Conservation (phyloP, 768 basidiomycete species). For the Lactarius pseudohatsudake region DNA sequence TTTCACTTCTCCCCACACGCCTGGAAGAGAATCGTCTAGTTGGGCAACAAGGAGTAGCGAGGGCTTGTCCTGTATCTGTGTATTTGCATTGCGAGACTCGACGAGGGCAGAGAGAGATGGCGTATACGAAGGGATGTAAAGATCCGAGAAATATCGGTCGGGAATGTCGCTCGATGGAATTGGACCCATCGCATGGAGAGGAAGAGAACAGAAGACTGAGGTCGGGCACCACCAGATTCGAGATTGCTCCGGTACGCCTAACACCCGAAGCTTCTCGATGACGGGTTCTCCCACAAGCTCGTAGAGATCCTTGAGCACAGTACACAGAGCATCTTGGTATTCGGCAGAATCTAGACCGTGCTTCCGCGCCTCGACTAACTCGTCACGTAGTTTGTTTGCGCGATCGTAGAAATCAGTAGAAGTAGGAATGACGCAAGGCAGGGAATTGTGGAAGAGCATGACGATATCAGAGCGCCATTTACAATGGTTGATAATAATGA, state of each 20-base stretch:
- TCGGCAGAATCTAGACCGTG: background rate
- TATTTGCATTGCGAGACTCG: background rate
- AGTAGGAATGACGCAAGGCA: too few relatives aligned
- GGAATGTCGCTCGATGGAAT: background rate
- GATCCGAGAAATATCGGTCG: slow-evolving; percentile 13
- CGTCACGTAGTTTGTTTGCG: background rate
- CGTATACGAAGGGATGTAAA: background rate
- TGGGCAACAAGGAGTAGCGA: slow-evolving; percentile 14
- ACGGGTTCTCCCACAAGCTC: background rate
- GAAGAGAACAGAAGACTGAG: slow-evolving; percentile 16
- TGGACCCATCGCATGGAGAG: slow-evolving; percentile 27
- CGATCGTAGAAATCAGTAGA: slow-evolving; percentile 1
- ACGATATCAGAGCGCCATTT: too few relatives aligned
- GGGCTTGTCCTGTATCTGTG: background rate
- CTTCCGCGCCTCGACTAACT: background rate
- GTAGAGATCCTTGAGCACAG: slow-evolving; percentile 14
- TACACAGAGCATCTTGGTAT: background rate
- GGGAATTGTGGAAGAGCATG: too few relatives aligned
- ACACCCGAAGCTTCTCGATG: slow-evolving; percentile 2
- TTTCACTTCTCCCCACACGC: background rate
- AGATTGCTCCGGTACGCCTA: slow-evolving; percentile 11
- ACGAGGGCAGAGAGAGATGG: background rate
- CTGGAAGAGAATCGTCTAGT: slow-evolving; percentile 1
- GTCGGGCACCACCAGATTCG: background rate
- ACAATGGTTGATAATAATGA: too few relatives aligned